Conservation (phyloP, 257 asterid genomes). For the Echium plantagineum region DNA sequence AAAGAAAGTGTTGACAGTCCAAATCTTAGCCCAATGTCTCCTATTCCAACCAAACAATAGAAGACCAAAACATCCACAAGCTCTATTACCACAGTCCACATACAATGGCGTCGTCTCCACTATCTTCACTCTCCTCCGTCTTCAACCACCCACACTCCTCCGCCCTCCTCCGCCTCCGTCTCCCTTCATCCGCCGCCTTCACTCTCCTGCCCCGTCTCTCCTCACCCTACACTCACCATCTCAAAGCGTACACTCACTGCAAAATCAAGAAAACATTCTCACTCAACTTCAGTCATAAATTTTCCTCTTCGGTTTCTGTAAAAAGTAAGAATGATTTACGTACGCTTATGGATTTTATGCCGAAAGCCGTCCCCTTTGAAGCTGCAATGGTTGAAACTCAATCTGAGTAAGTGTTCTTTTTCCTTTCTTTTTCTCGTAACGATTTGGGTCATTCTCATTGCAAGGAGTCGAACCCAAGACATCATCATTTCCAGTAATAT, state of each 20-base stretch:
- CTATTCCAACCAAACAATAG: no score
- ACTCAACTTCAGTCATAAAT: conserved; percentile 27
- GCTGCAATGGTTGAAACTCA: conserved; percentile 34
- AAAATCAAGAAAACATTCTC: conserved; percentile 18
- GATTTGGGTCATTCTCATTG: no score
- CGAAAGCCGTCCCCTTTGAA: conserved; percentile 37
- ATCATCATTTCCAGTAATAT: no score
- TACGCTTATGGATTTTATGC: conserved; percentile 49
- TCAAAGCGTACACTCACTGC: conserved; percentile 11
- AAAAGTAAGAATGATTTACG: conserved; percentile 25
- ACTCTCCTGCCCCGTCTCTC: conserved; percentile 28
- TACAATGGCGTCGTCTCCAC: conserved; percentile 37
- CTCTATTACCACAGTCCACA: background rate
- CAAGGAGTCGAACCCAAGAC: no score
- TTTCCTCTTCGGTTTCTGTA: conserved; percentile 21
- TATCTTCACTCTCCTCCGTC: conserved; percentile 43
- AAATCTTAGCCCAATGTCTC: no score
- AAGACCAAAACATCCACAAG: no score
- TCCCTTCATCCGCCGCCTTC: conserved; percentile 20
- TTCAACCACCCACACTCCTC: conserved; percentile 39
- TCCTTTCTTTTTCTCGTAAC: no score
- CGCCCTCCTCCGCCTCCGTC: conserved; percentile 34
- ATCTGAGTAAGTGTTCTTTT: conserved; percentile 34
- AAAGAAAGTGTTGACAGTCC: no score
- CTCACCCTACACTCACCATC: background rate